Evolutionary conservation across 2,329 filamentous ascomycete genomes (phyloP), one percentile per base, ranked within the genome.

Genomic region (Tolypocladium tropicale): DNA sequence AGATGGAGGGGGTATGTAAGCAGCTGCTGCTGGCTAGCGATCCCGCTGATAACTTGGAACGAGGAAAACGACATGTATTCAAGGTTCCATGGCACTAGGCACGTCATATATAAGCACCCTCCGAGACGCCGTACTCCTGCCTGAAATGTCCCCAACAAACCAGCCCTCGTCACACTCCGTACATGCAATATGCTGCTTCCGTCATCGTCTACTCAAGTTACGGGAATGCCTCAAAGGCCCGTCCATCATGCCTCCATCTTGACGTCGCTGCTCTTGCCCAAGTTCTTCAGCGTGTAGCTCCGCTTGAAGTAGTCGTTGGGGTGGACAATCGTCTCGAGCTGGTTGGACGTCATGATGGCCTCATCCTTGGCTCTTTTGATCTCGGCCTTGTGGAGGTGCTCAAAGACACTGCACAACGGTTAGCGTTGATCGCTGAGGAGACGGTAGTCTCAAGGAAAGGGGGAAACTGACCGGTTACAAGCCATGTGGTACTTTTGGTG

Each of bases 231-330:
- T n/a, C n/a, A n/a, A n/a, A n/a, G n/a, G n/a, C n/a, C 52, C 34
- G 11, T 16, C 53, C 23, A 12, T 69, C 73, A 84, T 61, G 68
- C 75, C 57, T 79, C 78, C 79, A 85, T 84, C 70, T 80, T 79
- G 34, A 80, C 72, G 58, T 84, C 80, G 21, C 75, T 72, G 58
- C 74, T 74, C 25, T 73, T 83, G 53, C 72, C 85, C 30, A 95
- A 71, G 68, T 94, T 89, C 76, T 91, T 96, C 59, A 99, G 75
- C 63, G 95, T 66, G 70, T 90, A 97, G 69, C 91, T 95, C 56
- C 93, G 81, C 78, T 96, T 96, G 73, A 97, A 99, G 73, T 96
- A 99, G 61, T 93, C 92, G 70, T 99, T 99, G 12, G 94, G 94
- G 72, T 99, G 94, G 25, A 96, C 86, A 67, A 99, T 95, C 0